These are phyloP conservation scores for Diaporthe sp. DNA, from an alignment of 2,329 filamentous ascomycete genomes.

Conservation along the genomic window DNA sequence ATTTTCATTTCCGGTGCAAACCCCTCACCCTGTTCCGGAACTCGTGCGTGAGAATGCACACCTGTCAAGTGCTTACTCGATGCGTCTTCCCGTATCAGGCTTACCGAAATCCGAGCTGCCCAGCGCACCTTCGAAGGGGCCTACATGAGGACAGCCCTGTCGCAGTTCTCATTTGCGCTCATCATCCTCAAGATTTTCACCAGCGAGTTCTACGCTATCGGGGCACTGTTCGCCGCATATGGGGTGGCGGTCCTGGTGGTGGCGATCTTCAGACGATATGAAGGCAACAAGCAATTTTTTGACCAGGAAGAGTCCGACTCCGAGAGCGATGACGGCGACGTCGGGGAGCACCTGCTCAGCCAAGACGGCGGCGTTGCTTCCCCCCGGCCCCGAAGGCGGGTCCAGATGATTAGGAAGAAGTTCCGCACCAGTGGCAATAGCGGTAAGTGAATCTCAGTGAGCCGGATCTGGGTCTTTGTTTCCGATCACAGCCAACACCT, in stretches of 20 bases:
- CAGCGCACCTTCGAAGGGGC: constrained; percentile 98
- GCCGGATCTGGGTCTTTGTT: not conserved
- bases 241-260: constrained; percentile 87
- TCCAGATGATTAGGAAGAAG: constrained; percentile 62
- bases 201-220: constrained; percentile 94
- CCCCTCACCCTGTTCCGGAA: constrained; percentile 2
- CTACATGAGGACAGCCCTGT: constrained; percentile 93
- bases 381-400: constrained; percentile 47
- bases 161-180: constrained; percentile 94
- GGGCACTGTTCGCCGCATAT: constrained; percentile 95
- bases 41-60: constrained; percentile 12
- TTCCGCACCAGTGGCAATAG: constrained; percentile 76
- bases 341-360: constrained; percentile 8
- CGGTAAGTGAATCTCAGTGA: constrained; percentile 9
- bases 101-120: constrained; percentile 94
- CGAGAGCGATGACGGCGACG: constrained; percentile 46
- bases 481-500: not conserved
- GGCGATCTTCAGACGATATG: constrained; percentile 86
- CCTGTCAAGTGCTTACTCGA: constrained; percentile 33
- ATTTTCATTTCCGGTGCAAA: constrained; percentile 5
- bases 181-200: constrained; percentile 98
- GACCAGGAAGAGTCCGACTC: constrained; percentile 60
- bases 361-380: constrained; percentile 35
- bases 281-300: constrained; percentile 97
- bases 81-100: constrained; percentile 56